phyloP scores from a whole-genome alignment of 2,329 filamentous ascomycete genomes.

The Botrytis medusae region DNA sequence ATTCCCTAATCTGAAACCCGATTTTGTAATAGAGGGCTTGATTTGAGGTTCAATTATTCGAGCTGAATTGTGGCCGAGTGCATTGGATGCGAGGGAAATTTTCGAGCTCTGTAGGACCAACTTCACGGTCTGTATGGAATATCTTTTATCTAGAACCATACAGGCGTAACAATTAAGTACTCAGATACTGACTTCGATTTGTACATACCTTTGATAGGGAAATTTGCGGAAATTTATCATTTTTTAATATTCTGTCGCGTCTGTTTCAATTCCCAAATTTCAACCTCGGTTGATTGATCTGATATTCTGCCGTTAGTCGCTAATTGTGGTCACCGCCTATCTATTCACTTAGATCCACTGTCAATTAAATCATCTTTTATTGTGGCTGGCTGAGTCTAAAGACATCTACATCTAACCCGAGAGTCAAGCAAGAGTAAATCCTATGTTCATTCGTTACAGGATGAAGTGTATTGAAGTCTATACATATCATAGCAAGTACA shows the following conservation, averaged over 20 bases:
- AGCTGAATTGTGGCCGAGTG: not conserved
- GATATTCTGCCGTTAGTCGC: not conserved
- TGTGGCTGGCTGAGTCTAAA: not conserved
- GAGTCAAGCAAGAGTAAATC: not conserved
- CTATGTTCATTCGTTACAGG: not conserved
- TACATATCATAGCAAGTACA: too few relatives aligned
- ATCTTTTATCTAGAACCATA: not conserved
- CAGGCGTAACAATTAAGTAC: not conserved
- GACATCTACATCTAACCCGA: not conserved
- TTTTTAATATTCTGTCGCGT: not conserved
- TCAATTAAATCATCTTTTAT: not conserved
- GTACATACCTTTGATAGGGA: not conserved
- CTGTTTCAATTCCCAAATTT: not conserved
- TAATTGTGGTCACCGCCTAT: not conserved
- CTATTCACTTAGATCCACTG: not conserved
- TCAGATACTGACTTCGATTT: not conserved
- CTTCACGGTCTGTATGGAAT: too few relatives aligned
- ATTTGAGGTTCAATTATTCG: not conserved
- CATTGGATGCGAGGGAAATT: not conserved
- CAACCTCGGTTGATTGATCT: not conserved
- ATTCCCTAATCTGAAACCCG: not conserved
- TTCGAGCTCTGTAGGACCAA: not conserved
- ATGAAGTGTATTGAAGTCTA: not conserved
- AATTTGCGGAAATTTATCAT: not conserved
- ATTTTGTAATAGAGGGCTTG: not conserved